These are phyloP conservation scores for Ganoderma lucidum DNA, from an alignment of 1,284 basidiomycete species.

Conservation along the genomic window DNA sequence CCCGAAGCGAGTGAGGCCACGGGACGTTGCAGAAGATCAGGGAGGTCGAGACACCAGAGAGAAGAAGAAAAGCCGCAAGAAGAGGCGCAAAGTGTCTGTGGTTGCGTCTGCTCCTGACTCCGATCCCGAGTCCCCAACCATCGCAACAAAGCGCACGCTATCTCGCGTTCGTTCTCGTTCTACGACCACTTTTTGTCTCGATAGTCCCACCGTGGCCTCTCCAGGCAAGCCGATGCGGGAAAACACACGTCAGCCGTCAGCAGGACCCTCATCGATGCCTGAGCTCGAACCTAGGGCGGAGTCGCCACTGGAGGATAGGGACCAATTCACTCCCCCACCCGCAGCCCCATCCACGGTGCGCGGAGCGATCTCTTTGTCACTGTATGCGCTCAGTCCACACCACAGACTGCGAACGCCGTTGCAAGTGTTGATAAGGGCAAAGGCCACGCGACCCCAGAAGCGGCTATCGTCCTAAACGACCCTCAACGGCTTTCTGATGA, in stretches of 20 bases:
- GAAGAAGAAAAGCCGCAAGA: slow-evolving; percentile 39
- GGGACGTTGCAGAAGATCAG: slow-evolving; percentile 3
- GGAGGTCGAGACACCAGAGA: slow-evolving; percentile 32
- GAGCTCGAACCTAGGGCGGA: not conserved
- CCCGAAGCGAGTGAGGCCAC: slow-evolving; percentile 21
- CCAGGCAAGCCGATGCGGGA: not conserved
- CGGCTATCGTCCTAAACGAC: not conserved
- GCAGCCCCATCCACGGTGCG: slow-evolving; percentile 16
- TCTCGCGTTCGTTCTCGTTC: slow-evolving; percentile 23
- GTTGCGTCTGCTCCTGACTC: slow-evolving; percentile 21
- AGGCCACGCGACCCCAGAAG: slow-evolving; percentile 18
- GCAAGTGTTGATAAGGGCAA: slow-evolving; percentile 30
- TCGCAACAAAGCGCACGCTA: slow-evolving; percentile 7
- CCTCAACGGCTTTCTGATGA: slow-evolving; percentile 18
- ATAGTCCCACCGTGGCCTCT: not conserved
- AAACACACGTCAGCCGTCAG: slow-evolving; percentile 11
- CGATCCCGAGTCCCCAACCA: slow-evolving; percentile 11
- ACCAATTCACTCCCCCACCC: not conserved
- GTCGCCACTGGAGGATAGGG: slow-evolving; percentile 7
- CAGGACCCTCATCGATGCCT: slow-evolving; percentile 15
- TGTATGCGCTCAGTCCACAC: not conserved
- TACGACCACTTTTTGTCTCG: slow-evolving; percentile 8
- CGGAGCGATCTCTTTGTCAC: not conserved
- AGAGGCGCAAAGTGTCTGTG: slow-evolving; percentile 37
- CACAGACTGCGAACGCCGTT: not conserved